Base-by-base conservation (phyloP, 2,329 filamentous ascomycete genomes). In the Plenodomus lindquistii region DNA sequence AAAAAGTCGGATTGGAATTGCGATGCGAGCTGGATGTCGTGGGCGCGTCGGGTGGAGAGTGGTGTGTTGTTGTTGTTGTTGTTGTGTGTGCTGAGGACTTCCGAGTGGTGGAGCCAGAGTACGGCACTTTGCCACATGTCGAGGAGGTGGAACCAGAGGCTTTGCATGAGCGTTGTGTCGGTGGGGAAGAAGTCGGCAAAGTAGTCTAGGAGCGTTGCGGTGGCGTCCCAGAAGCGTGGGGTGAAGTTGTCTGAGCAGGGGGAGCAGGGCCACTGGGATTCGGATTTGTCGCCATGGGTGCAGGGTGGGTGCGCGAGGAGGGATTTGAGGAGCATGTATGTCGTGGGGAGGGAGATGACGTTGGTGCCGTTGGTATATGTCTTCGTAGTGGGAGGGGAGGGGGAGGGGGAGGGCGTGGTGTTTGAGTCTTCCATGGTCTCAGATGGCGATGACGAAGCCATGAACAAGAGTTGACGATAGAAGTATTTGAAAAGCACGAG, bases 151-250 rank as follows among this genome's bases (percentile, higher is more conserved):
- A 62, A 65, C 66, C 66, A 71, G 1, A 66, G 15, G 4, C 49
- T 46, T 7, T 65, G 60, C 62, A 66, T 70, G 8, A 40, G 5
- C 0, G 54, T 17, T 0, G 38, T 59, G 34, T 71, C 67, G 15
- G 17, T 19, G 15, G 40, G 9, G 15, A 46, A 40, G 49, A 71
- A 70, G 40, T 69, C 63, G 36, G 60, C 57, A 16, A 63, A 62
- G 46, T 71, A 71, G 56, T 71, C 66, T 20, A 66, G 47, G 4
- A 71, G 52, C 5, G 37, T 39, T 5, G 56, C 54, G 16, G 55
- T 48, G 18, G 43, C 46, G 2, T 40, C 17, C 62, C 59, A 68
- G 53, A 60, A 65, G 4, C 8, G 11, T 0, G 51, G 13, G 1
- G 55, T 42, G 38, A 50, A 57, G 37, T 15, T n/a, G 1, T 19